Base-by-base conservation (phyloP, 129 eudicot genomes). In the Escallonia herrerae region DNA sequence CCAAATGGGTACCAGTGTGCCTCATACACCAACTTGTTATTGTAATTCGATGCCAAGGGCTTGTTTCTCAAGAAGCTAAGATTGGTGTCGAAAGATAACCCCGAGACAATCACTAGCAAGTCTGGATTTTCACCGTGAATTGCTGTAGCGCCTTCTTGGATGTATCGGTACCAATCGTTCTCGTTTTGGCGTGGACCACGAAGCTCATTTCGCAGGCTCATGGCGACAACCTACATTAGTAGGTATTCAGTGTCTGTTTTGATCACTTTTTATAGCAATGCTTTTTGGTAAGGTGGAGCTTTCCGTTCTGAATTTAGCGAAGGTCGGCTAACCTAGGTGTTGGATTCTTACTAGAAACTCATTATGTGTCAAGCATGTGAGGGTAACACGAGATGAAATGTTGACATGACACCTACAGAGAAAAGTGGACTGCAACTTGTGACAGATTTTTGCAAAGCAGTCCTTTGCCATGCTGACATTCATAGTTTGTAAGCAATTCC, bases 161-260 rank as follows among this genome's bases (percentile, higher is more conserved):
- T 72, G 69, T 74, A 74, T 8, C 39, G 56, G 45, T 70, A 74
- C 84, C 84, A 79, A 43, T 69, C 77, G 33, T 10, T 43, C 15
- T 46, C 59, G 38, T 70, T 74, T 64, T 79, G 77, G 1, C 51
- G 61, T 0, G 52, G 47, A 2, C 84, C 84, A 13, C 84, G 56
- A 7, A 75, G 69, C 68, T 80, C 84, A 10, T 80, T 74, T 54
- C 80, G 68, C 45, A 80, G 8, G 64, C 84, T 80, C 80, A 74
- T 74, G 1, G 58, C 84, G 1, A 80, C 74, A 3, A 70, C 83
- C 80, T 79, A 38, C 15, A 39, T 50, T 12, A 51, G 11, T 5
- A 12, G 56, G 14, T 5, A 51, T 5, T 51, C 11, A 51, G 56
- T 9, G 4, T 51, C 4, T 51, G 13, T 13, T 51, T 8, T 3